A percentile compares a stretch with the other conserved stretches of the same genome.
Conservation (phyloP, 495 filamentous ascomycete species). For the Penicillium antarcticum region DNA sequence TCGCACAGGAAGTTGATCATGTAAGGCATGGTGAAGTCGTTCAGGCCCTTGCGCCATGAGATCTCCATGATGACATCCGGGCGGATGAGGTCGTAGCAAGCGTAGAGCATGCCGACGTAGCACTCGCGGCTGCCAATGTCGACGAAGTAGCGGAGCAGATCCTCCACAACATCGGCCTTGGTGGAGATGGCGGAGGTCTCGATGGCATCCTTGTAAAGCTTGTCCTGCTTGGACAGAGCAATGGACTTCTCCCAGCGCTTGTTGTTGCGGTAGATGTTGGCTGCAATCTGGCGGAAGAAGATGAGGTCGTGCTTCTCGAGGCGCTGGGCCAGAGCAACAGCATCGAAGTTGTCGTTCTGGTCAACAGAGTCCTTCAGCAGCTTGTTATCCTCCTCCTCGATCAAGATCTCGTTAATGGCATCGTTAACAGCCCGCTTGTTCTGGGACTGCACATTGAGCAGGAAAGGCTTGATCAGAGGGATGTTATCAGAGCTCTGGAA, state of each 20-base stretch:
- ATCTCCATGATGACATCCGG: constrained; percentile 91
- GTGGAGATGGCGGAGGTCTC: constrained; percentile 96
- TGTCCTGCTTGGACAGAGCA: constrained; percentile 96
- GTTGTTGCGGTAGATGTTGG: constrained; percentile 98
- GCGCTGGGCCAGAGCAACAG: constrained; percentile 89
- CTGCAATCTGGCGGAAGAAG: constrained; percentile 98
- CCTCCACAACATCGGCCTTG: constrained; percentile 90
- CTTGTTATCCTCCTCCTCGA: constrained; percentile 99
- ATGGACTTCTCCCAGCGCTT: constrained; percentile 99
- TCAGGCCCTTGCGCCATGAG: constrained; percentile 92
- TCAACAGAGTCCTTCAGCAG: constrained; percentile 95
- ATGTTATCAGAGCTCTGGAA: constrained; percentile 99
- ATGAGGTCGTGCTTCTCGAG: constrained; percentile 95
- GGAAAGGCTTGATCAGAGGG: constrained; percentile 97
- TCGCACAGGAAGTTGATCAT: constrained; percentile 98
- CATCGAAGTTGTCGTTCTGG: constrained; percentile 98
- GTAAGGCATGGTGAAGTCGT: constrained; percentile 99
- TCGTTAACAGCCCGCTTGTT: constrained; percentile 98
- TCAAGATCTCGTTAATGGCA: constrained; percentile 96
- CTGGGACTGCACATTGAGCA: constrained; percentile 92
- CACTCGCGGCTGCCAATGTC: constrained; percentile 99
- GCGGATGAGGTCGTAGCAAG: constrained; percentile 96
- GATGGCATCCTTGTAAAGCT: constrained; percentile 99
- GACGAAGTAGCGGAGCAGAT: constrained; percentile 94
- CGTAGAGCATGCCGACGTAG: constrained; percentile 98